Evolutionary conservation across 768 basidiomycete genomes (phyloP).

Genomic region (Albatrellus ellisii): DNA sequence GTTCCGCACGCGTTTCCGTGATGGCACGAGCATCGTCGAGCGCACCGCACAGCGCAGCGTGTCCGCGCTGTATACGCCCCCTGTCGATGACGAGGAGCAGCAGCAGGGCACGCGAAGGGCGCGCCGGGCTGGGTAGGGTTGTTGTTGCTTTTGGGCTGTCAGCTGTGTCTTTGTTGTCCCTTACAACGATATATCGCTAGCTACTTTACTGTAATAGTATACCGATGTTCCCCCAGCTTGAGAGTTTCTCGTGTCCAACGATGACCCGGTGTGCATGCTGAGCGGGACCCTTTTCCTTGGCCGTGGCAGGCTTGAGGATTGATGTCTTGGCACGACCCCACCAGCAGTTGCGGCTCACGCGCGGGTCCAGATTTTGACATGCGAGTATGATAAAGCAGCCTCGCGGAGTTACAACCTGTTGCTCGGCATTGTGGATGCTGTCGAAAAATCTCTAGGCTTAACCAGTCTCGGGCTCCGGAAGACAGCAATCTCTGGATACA

Average conservation of each 20-base stretch:
- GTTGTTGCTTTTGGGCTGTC: not conserved
- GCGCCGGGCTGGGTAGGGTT: conserved; percentile 6
- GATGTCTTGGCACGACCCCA: too few species aligned
- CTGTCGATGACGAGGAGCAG: conserved; percentile 1
- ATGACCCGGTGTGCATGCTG: too few species aligned
- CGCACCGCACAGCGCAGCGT: conserved; percentile 56
- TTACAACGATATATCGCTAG: not conserved
- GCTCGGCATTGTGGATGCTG: too few species aligned
- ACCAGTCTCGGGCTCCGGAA: too few species aligned
- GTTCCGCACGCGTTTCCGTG: conserved; percentile 85
- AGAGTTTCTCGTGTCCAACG: not conserved
- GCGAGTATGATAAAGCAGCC: too few species aligned
- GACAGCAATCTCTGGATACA: too few species aligned
- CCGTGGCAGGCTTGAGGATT: too few species aligned
- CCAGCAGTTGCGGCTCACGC: too few species aligned
- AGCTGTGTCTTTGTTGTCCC: not conserved
- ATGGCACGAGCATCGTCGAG: conserved; percentile 88
- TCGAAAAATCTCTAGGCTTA: too few species aligned
- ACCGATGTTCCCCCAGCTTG: not conserved
- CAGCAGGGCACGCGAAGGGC: not conserved
- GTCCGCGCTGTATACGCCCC: conserved; percentile 26
- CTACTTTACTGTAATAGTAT: not conserved
- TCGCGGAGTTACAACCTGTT: too few species aligned
- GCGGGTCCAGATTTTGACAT: too few species aligned
- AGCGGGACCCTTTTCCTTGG: too few species aligned